Percentiles rank a stretch among this genome's conserved stretches.
Evolutionary conservation across 495 filamentous ascomycete genomes (phyloP).

Genomic region (Polyplosphaeria fusca): DNA sequence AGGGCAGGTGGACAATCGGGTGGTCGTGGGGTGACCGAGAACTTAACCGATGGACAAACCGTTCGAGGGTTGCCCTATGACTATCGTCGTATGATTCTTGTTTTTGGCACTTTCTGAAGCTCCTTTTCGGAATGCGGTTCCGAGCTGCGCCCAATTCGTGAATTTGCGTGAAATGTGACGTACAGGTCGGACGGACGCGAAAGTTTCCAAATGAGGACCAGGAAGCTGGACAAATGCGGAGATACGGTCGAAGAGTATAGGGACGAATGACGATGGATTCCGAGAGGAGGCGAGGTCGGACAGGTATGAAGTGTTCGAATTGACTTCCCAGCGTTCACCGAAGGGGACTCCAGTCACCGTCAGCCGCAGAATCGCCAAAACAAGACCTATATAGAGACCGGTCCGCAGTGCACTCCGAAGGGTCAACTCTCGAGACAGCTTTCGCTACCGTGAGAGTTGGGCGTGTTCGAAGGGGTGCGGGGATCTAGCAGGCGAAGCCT

Average conservation of each 20-base stretch:
- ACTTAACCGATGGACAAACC: slow-evolving; percentile 35
- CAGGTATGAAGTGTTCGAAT: slow-evolving; percentile 21
- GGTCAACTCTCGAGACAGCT: slow-evolving; percentile 23
- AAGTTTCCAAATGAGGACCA: too few relatives aligned
- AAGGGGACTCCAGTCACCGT: slow-evolving; percentile 36
- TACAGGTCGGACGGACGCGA: too few relatives aligned
- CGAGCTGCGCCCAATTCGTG: background rate
- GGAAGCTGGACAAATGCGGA: background rate
- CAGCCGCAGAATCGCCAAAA: slow-evolving; percentile 36
- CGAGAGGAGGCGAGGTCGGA: slow-evolving; percentile 25
- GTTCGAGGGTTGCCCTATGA: slow-evolving; percentile 31
- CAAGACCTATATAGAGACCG: slow-evolving; percentile 32
- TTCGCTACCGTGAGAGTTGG: slow-evolving; percentile 27
- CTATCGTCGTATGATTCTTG: slow-evolving; percentile 27
- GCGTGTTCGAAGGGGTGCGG: slow-evolving; percentile 25
- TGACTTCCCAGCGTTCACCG: slow-evolving; percentile 24
- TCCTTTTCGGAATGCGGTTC: slow-evolving; percentile 21
- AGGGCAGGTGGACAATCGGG: slow-evolving; percentile 12
- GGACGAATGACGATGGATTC: slow-evolving; percentile 21
- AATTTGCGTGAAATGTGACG: background rate
- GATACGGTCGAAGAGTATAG: slow-evolving; percentile 20
- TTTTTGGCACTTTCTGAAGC: slow-evolving; percentile 7
- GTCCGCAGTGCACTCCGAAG: slow-evolving; percentile 27
- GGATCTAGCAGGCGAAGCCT: slow-evolving; percentile 30
- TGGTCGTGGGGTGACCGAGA: slow-evolving; percentile 36